Evolutionary conservation across 495 filamentous ascomycete genomes (phyloP), one percentile per base, ranked within the genome.

Genomic region (Xylaria intraflava): DNA sequence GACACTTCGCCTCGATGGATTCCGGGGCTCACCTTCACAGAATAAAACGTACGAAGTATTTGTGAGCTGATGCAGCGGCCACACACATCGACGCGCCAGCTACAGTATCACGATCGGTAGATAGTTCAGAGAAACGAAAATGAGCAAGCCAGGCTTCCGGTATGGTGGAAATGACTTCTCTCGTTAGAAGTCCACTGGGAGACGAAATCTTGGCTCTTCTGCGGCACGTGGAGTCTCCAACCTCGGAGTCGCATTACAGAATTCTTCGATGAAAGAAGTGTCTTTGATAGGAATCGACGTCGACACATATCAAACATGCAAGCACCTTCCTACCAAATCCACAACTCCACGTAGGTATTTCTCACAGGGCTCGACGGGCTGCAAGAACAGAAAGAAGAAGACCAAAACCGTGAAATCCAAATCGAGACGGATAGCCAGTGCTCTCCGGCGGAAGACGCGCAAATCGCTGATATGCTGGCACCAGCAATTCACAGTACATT

Each of bases 321-420:
- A 59, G 30, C 41, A 51, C 26, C 41, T 59, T 46, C 35, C 53
- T 24, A 23, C 10, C 43, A n/a, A 31, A 53, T 30, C 52, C 49
- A 46, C 55, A 61, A 42, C 40, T 61, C 45, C 51, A 57, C 35
- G 49, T 61, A 41, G 51, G 61, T 35, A 33, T 61, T 45, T 59
- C 58, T 36, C 33, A 46, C 27, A 52, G 35, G 40, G 40, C 41
- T 44, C 39, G 40, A 45, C 49, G 33, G 41, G 30, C 42, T 38
- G 42, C 51, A 33, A 53, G 41, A 38, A 53, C 31, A 30, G n/a
- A 53, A 47, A 47, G 33, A 33, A 53, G 42, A 47, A 46, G 24
- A 40, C n/a, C 42, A 31, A 53, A n/a, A 53, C 29, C 51, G 41
- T 41, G 41, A 46, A 14, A 27, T 29, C 27, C 19, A 29, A 43